These are phyloP conservation scores for Xylaria grammica DNA, from an alignment of 495 filamentous ascomycete species.

Conservation along the genomic window DNA sequence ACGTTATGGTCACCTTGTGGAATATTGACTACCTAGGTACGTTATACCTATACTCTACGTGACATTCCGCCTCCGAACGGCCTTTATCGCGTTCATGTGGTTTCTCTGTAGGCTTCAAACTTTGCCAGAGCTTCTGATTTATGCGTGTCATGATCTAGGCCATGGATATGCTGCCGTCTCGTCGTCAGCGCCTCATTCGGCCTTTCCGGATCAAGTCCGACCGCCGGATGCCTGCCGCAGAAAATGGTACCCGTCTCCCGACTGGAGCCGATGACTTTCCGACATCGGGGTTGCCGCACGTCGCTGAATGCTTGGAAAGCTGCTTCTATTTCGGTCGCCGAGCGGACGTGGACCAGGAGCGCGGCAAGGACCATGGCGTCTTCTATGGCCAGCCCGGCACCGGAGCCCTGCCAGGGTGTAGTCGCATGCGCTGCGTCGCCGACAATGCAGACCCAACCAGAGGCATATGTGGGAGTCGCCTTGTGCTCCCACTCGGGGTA, in stretches of 20 bases:
- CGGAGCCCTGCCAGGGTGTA: constrained; percentile 67
- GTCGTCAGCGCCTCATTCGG: too few relatives aligned
- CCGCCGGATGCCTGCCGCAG: too few relatives aligned
- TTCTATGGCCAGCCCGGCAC: constrained; percentile 67
- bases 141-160: too few relatives aligned
- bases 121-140: too few relatives aligned
- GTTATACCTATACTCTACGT: too few relatives aligned
- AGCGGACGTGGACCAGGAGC: constrained; percentile 52
- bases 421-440: constrained; percentile 63
- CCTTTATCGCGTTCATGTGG: too few relatives aligned
- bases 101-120: too few relatives aligned
- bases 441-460: constrained; percentile 55
- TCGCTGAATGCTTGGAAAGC: constrained; percentile 64
- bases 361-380: constrained; percentile 63
- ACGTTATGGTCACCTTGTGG: too few relatives aligned
- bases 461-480: constrained; percentile 57
- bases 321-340: constrained; percentile 40
- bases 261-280: constrained; percentile 29
- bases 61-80: too few relatives aligned
- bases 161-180: too few relatives aligned
- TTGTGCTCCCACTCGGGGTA: constrained; percentile 69
- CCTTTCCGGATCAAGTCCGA: too few relatives aligned
- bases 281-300: constrained; percentile 52
- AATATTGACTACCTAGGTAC: too few relatives aligned
- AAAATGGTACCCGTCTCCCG: neutral